These are phyloP conservation scores for Fusarium globosum DNA, from an alignment of 2,329 filamentous ascomycete genomes.

Conservation along the genomic window DNA sequence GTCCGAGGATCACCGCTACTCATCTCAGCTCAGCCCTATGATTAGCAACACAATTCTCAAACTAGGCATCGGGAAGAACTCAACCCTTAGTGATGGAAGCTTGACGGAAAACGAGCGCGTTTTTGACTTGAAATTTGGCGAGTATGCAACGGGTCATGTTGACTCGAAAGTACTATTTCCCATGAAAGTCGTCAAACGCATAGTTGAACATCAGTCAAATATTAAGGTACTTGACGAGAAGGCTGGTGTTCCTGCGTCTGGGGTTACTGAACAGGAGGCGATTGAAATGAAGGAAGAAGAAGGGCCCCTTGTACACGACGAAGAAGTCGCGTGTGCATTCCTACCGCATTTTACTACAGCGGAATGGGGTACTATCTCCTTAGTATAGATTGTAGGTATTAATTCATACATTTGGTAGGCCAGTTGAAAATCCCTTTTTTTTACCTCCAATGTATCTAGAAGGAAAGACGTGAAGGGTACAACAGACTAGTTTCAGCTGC, in stretches of 20 bases:
- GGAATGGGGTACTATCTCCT: background rate
- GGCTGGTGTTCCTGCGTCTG: accelerated
- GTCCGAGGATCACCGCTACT: no score
- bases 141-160: background rate
- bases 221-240: accelerated
- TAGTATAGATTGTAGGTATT: background rate
- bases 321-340: background rate
- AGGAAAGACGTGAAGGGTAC: background rate
- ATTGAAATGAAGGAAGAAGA: no score
- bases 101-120: accelerated
- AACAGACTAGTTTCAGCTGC: background rate
- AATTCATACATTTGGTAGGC: no score
- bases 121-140: accelerated
- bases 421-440: no score
- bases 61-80: accelerated
- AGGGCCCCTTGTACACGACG: accelerated
- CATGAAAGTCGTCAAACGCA: accelerated
- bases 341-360: background rate
- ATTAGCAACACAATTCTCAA: background rate
- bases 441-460: no score
- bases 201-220: accelerated
- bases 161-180: background rate
- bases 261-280: accelerated
- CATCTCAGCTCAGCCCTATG: background rate
- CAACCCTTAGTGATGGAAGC: accelerated